These are phyloP conservation scores for Plasmodium sp. DNA, from an alignment of 169 alveolate species.

Conservation along the genomic window DNA sequence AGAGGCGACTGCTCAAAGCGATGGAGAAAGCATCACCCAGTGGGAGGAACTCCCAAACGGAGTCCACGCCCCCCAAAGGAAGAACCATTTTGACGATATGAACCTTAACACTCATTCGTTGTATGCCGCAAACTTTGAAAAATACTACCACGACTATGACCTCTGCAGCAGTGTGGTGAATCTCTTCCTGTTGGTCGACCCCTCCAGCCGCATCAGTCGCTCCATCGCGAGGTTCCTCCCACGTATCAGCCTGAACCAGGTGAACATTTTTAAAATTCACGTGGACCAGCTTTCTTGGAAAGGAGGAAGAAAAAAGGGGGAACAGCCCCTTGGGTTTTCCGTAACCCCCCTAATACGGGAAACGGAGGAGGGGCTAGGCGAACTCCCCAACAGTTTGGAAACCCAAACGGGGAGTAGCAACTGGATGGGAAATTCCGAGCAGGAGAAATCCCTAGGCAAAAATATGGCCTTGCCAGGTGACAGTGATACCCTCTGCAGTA, in stretches of 20 bases:
- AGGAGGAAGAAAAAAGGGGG: neutral
- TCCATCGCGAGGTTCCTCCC: slow-evolving; percentile 8
- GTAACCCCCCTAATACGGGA: neutral
- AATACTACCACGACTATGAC: slow-evolving; percentile 37
- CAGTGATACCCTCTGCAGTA: neutral
- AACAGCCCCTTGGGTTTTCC: neutral
- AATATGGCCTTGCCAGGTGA: neutral
- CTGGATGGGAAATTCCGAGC: neutral
- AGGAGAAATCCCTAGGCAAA: neutral
- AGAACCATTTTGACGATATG: slow-evolving; percentile 52
- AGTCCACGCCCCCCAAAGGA: neutral
- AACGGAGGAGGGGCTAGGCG: neutral
- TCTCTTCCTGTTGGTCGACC: slow-evolving; percentile 8
- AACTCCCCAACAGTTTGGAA: neutral
- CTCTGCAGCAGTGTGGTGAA: slow-evolving; percentile 8
- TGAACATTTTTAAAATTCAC: slow-evolving; percentile 41
- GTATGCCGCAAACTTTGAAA: slow-evolving; percentile 41
- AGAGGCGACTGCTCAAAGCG: neutral
- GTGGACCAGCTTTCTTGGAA: neutral
- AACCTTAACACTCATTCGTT: slow-evolving; percentile 19
- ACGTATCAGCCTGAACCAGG: neutral
- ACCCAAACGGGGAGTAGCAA: neutral
- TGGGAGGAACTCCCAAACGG: neutral
- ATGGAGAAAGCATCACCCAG: neutral
- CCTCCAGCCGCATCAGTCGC: neutral